These are phyloP conservation scores for Fusarium xyrophilum DNA, from an alignment of 2,329 filamentous ascomycete species.

Conservation along the genomic window DNA sequence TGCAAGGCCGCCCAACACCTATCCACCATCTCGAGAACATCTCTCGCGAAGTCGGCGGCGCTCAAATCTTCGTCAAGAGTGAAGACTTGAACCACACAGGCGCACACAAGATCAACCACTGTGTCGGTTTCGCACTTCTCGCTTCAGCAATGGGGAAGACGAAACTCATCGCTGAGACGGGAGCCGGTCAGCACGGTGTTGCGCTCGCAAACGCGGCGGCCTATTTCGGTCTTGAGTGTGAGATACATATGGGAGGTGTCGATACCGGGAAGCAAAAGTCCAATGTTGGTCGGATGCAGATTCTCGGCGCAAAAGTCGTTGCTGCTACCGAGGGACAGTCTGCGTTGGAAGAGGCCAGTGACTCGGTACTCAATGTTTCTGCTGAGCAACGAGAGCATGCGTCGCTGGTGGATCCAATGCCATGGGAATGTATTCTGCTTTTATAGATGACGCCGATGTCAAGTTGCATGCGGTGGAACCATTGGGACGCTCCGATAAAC, in stretches of 20 bases:
- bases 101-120: constrained; percentile 13
- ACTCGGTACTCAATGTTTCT: constrained; percentile 1
- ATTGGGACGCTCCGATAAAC: neutral
- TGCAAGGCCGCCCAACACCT: constrained; percentile 4
- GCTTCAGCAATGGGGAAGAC: constrained; percentile 10
- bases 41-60: neutral
- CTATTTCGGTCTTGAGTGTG: neutral
- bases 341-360: constrained; percentile 8
- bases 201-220: constrained; percentile 12
- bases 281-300: constrained; percentile 4
- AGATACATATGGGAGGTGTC: constrained; percentile 5
- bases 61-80: constrained; percentile 1
- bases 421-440: neutral
- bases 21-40: neutral
- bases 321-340: constrained; percentile 2
- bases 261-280: constrained; percentile 11
- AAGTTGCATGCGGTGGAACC: neutral
- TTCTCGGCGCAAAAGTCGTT: neutral
- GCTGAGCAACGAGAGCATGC: neutral
- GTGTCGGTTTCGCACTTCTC: constrained; percentile 8
- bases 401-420: constrained; percentile 13
- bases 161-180: constrained; percentile 6
- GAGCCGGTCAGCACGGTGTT: constrained; percentile 9
- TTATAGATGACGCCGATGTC: neutral
- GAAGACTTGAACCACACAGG: constrained; percentile 9